phyloP scores from a whole-genome alignment of 768 basidiomycete species.

The Candolleomyces efflorescens region DNA sequence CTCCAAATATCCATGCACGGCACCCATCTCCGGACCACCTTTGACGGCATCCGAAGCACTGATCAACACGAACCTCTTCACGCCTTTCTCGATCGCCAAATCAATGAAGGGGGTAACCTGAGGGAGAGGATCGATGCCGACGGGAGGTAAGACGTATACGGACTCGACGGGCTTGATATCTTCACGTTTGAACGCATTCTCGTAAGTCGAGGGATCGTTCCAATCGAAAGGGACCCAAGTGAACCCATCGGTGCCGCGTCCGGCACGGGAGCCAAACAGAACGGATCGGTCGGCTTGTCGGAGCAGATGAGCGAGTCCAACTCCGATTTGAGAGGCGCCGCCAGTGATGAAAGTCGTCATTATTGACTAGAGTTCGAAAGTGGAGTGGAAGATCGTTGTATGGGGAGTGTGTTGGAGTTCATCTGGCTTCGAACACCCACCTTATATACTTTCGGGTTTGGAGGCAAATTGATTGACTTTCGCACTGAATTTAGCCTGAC shows the following conservation, averaged over 20 bases:
- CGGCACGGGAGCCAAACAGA: conserved; percentile 18
- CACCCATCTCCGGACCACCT: conserved; percentile 13
- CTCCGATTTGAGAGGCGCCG: conserved; percentile 8
- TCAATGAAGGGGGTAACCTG: conserved; percentile 27
- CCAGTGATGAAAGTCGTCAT: conserved; percentile 20
- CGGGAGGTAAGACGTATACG: conserved; percentile 26
- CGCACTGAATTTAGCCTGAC: too few relatives aligned
- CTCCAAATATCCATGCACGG: conserved; percentile 30
- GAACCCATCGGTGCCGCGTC: conserved; percentile 13
- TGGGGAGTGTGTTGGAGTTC: too few relatives aligned
- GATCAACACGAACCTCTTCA: conserved; percentile 23
- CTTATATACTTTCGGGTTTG: too few relatives aligned
- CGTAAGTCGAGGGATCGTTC: conserved; percentile 22
- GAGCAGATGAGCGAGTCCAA: conserved; percentile 16
- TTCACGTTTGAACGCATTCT: conserved; percentile 1
- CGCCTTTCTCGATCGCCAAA: conserved; percentile 20
- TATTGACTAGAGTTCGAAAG: not conserved
- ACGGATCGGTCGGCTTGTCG: conserved; percentile 12
- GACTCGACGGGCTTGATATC: conserved; percentile 17
- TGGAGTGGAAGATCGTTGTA: too few relatives aligned
- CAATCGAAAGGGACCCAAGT: conserved; percentile 28
- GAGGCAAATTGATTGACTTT: too few relatives aligned
- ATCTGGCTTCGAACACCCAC: too few relatives aligned
- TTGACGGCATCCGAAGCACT: conserved; percentile 10
- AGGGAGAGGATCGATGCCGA: conserved; percentile 13